Base-by-base conservation (phyloP, 1,284 basidiomycete species). In the Fomitopsis schrenkii region DNA sequence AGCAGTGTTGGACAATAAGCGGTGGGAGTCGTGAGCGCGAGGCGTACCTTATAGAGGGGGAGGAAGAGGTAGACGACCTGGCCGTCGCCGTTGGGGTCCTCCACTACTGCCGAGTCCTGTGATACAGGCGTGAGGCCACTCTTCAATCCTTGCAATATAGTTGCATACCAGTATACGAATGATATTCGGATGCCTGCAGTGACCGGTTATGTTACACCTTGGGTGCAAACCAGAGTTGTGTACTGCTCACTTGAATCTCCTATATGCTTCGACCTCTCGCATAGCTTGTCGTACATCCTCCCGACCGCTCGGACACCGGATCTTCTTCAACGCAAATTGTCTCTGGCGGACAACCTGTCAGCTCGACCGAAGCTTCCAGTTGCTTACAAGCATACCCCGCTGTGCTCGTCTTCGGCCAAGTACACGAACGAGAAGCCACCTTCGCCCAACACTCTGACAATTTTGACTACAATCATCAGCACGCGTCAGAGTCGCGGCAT, bases 401-500 rank as follows among this genome's bases (percentile, higher is more conserved):
- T 92, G 63, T 84, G 80, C 69, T 93, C 91, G 73, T 96, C 94
- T 69, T 91, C 88, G n/a, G 91, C 92, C 40, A 95, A 83, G 74
- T 95, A 95, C 19, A 98, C 95, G 72, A 96, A 97, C 15, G 93
- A 94, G 80, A 97, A 97, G 2, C 93, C 95, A 45, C 95, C 95
- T 76, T 98, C 95, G 50, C 95, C 95, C 4, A 98, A 84, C 15
- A 97, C 87, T 67, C 91, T 93, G 57, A 95, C 78, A 55, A 98
- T 93, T 69, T 93, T 91, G 78, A 95, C 90, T 92, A 67, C 30
- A 15, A 63, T 42, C 4, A 12, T 14, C 12, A 30, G 9, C 35
- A 15, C 30, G 15, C 19, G 46, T 63, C n/a, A 59, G 57, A 22
- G 56, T 15, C 17, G 15, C 5, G 9, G 12, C 52, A 55, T 28